Percentiles rank a stretch among this genome's conserved stretches.
Conservation (phyloP, 1,139 yeast species). For the Suhomyces yuchorum region DNA sequence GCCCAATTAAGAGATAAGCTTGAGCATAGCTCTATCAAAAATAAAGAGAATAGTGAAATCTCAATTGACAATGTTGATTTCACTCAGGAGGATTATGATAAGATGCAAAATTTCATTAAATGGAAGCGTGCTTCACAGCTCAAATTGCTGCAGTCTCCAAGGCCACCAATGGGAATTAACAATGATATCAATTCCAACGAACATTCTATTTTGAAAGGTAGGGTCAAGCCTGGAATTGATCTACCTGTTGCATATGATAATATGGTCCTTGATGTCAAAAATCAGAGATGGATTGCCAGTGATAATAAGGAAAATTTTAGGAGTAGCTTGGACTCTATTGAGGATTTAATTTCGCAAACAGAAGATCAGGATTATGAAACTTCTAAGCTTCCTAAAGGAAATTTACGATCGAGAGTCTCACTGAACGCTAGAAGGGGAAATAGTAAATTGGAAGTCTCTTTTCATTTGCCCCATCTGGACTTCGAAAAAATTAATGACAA, state of each 20-base stretch:
- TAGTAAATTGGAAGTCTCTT: slow-evolving; percentile 43
- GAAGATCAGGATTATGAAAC: slow-evolving; percentile 18
- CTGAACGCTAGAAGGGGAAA: slow-evolving; percentile 16
- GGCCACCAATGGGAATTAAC: slow-evolving; percentile 15
- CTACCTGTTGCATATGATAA: slow-evolving; percentile 42
- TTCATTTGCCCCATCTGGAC: slow-evolving; percentile 38
- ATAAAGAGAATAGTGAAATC: slow-evolving; percentile 17
- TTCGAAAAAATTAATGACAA: slow-evolving; percentile 16
- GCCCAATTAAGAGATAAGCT: slow-evolving; percentile 18
- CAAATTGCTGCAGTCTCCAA: slow-evolving; percentile 23
- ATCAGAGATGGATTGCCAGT: slow-evolving; percentile 40
- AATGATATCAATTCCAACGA: slow-evolving; percentile 16
- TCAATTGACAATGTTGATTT: slow-evolving; percentile 28
- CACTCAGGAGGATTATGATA: slow-evolving; percentile 24
- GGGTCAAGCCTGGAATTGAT: slow-evolving; percentile 37
- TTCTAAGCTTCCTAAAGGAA: slow-evolving; percentile 4
- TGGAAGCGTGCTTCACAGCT: slow-evolving; percentile 47
- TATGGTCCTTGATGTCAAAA: slow-evolving; percentile 42
- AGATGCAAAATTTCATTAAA: slow-evolving; percentile 28
- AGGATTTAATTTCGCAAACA: slow-evolving; percentile 36
- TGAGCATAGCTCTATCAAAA: not conserved
- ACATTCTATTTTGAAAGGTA: slow-evolving; percentile 26
- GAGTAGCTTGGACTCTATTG: slow-evolving; percentile 47
- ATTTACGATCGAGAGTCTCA: slow-evolving; percentile 2
- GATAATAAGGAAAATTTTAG: slow-evolving; percentile 31